phyloP scores from a whole-genome alignment of 148 eudicot genomes.

The Rhododendron williamsianum region DNA sequence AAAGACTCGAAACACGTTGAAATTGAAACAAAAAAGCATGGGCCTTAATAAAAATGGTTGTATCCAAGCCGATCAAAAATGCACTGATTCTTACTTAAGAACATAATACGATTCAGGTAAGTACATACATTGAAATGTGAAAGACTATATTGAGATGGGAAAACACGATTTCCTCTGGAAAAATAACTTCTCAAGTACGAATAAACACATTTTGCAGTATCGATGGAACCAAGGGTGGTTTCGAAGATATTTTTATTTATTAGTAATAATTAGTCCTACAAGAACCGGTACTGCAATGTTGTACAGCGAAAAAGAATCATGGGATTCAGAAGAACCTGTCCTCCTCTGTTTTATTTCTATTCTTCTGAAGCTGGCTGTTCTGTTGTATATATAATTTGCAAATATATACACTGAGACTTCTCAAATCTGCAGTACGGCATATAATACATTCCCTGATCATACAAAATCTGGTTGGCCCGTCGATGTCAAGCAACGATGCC shows the following conservation, averaged over 20 bases:
- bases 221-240: not conserved
- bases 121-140: not conserved
- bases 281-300: conserved; percentile 5
- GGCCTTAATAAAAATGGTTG: not conserved
- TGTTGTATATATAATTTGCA: conserved; percentile 13
- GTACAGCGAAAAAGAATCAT: conserved; percentile 2
- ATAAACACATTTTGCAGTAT: not conserved
- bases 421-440: not conserved
- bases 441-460: conserved; percentile 22
- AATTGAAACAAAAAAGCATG: not conserved
- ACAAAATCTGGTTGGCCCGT: conserved; percentile 97
- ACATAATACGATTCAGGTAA: not conserved
- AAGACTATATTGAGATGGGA: not conserved
- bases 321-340: conserved; percentile 4
- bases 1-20: not conserved
- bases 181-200: not conserved
- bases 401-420: not conserved
- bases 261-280: not conserved
- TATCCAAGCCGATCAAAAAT: not conserved
- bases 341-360: conserved; percentile 13
- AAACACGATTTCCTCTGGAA: not conserved
- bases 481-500: conserved; percentile 99
- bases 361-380: conserved; percentile 8
- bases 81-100: not conserved
- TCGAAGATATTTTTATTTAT: not conserved